Percentiles rank a stretch among this genome's conserved stretches.
phyloP scores from a whole-genome alignment of 1,284 basidiomycete genomes.

The Malassezia psittaci region DNA sequence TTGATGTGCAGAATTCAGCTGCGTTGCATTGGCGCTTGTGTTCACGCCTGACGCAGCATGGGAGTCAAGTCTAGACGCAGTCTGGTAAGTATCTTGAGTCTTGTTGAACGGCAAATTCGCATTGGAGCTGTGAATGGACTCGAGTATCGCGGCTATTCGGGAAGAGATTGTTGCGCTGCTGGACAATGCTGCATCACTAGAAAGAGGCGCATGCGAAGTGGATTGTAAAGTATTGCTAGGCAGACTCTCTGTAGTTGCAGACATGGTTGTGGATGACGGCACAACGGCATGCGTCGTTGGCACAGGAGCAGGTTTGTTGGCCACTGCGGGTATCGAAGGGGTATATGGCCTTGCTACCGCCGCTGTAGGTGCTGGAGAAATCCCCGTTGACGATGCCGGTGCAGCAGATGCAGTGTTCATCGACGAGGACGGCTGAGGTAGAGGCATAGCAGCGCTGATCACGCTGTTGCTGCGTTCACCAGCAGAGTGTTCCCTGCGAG shows the following conservation, averaged over 20 bases:
- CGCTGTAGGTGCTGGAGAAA: neutral
- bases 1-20: too few relatives aligned
- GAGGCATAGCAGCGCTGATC: too few relatives aligned
- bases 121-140: constrained; percentile 14
- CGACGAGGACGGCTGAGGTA: neutral
- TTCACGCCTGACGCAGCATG: too few relatives aligned
- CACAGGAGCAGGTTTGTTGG: neutral
- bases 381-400: neutral
- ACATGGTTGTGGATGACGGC: neutral
- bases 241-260: neutral
- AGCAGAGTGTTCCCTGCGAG: too few relatives aligned
- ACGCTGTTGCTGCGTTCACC: too few relatives aligned
- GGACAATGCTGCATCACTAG: neutral
- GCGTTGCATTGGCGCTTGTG: too few relatives aligned
- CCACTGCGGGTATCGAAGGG: constrained; percentile 12
- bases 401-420: neutral
- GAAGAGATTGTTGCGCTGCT: constrained; percentile 13
- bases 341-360: constrained; percentile 11
- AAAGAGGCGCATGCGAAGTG: neutral
- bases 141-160: constrained; percentile 17
- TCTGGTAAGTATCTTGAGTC: too few relatives aligned
- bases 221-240: neutral
- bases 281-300: neutral
- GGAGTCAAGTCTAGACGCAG: too few relatives aligned
- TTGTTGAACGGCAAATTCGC: neutral